Conservation (phyloP, 768 basidiomycete genomes). For the Leccinum arenicola region DNA sequence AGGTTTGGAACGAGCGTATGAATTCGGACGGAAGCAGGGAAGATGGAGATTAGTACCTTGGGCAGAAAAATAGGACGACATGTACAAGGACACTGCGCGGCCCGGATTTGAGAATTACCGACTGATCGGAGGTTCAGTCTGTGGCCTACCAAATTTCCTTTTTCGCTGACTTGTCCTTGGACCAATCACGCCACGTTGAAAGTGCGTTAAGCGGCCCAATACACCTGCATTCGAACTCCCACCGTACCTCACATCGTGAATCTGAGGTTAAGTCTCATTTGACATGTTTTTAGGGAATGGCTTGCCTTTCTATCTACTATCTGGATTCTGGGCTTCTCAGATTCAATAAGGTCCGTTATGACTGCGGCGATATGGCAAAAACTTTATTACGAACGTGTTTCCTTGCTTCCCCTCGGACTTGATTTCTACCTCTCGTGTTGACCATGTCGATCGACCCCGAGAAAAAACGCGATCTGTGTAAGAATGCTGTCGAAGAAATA, state of each 20-base stretch:
- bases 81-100: too few relatives aligned
- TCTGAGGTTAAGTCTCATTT: background rate
- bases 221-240: background rate
- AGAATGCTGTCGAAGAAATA: background rate
- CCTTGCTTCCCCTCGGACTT: background rate
- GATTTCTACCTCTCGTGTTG: background rate
- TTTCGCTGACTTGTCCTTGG: too few relatives aligned
- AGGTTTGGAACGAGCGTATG: background rate
- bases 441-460: slow-evolving; percentile 16
- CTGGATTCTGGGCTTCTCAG: background rate
- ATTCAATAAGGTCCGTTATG: background rate
- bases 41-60: too few relatives aligned
- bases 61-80: too few relatives aligned
- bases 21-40: too few relatives aligned
- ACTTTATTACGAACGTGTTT: background rate
- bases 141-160: too few relatives aligned
- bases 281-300: background rate
- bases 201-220: background rate
- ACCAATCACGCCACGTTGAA: too few relatives aligned
- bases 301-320: background rate
- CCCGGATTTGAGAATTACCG: too few relatives aligned
- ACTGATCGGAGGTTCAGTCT: too few relatives aligned
- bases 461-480: slow-evolving; percentile 12
- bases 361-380: background rate
- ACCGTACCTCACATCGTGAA: background rate